Evolutionary conservation across 257 asterid species (phyloP), one percentile per base, ranked within the genome.

Genomic region (Plantago major): DNA sequence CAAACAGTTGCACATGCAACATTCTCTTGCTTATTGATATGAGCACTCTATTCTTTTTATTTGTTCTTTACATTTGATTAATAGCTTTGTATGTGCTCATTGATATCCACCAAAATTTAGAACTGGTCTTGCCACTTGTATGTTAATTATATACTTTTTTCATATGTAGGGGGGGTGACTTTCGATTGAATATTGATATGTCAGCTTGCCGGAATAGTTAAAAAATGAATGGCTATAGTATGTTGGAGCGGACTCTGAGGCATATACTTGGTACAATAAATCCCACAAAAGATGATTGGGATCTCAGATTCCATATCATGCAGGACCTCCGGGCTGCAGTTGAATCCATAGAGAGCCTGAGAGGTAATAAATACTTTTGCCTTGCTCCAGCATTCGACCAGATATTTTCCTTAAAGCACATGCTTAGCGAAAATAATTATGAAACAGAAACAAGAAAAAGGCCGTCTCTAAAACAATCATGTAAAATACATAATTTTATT

Each of bases 211-310:
- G 69, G 61, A 57, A 44, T 53, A 42, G 33, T 38, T 53, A 79
- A 75, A 76, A 86, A 33, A 33, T 83, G 93, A 79, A 70, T 60
- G 74, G 78, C 57, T 60, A 63, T 62, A 69, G 62, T 69, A 38
- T 58, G 47, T 76, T 92, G 77, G 96, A 89, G 63, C 64, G 3
- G 71, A 76, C 85, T 57, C 68, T 88, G 51, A 45, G 30, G 60
- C 80, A 79, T 49, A 77, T 86, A 71, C 84, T 91, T 63, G 45
- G 37, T 11, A 75, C 49, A 22, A 72, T 88, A 66, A 71, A 76
- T 74, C 99, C 98, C 52, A 57, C 63, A 28, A 22, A 40, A 51
- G 89, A 81, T 55, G 99, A 92, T 70, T 89, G 97, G 97, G 6
- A 69, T 10, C 22, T 58, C 40, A 79, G 99, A 66, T 71, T 78